Conservation (phyloP, 768 basidiomycete genomes). For the Artomyces pyxidatus region DNA sequence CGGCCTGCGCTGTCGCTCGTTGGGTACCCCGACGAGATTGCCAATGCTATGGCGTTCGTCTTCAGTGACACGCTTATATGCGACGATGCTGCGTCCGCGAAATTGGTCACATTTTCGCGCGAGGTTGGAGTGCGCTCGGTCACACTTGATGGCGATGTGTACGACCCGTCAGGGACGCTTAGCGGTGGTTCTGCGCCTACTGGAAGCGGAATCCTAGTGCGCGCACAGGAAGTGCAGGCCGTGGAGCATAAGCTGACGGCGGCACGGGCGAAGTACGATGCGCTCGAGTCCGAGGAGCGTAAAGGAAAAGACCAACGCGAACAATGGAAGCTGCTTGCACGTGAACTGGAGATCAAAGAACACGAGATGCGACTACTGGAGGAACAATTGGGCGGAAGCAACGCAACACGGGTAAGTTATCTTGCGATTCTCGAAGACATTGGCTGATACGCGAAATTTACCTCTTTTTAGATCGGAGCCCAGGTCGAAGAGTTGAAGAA, state of each 20-base stretch:
- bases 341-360: conserved; percentile 81
- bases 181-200: conserved; percentile 85
- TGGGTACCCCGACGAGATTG: conserved; percentile 71
- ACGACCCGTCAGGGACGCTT: conserved; percentile 92
- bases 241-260: conserved; percentile 52
- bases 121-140: conserved; percentile 73
- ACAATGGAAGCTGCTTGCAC: conserved; percentile 47
- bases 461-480: conserved; percentile 50
- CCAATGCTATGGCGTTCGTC: conserved; percentile 86
- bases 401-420: conserved; percentile 75
- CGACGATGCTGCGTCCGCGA: conserved; percentile 80
- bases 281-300: conserved; percentile 48
- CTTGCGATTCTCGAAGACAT: background rate
- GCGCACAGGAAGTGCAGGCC: conserved; percentile 74
- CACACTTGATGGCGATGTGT: conserved; percentile 90
- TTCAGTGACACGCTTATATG: conserved; percentile 93
- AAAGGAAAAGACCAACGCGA: conserved; percentile 45
- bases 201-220: conserved; percentile 63
- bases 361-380: conserved; percentile 79
- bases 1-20: conserved; percentile 85
- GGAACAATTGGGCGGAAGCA: conserved; percentile 82
- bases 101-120: conserved; percentile 73
- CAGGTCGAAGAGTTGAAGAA: conserved; percentile 72
- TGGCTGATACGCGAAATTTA: background rate
- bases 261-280: conserved; percentile 38